Evolutionary conservation across 371 early-diverging fungal genomes (phyloP).

Genomic region (Mortierella sp.): DNA sequence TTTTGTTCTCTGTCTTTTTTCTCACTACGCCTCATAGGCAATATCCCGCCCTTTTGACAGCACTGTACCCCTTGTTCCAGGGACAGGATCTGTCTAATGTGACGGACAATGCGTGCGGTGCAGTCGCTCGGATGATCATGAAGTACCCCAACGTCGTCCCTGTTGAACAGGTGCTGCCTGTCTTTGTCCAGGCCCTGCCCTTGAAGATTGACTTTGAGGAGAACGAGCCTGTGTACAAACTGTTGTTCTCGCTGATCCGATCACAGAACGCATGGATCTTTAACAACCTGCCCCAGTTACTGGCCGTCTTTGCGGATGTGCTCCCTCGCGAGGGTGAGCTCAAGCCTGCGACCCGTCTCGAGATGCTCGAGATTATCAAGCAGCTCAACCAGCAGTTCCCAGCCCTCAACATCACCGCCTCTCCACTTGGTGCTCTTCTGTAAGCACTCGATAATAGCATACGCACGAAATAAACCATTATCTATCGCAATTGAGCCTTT

Average conservation of each 20-base stretch:
- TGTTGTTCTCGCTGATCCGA: conserved; percentile 72
- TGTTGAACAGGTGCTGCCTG: conserved; percentile 75
- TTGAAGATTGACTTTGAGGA: conserved; percentile 85
- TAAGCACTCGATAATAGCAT: neutral
- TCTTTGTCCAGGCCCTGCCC: conserved; percentile 75
- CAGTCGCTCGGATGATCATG: conserved; percentile 83
- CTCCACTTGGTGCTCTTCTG: conserved; percentile 18
- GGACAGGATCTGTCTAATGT: conserved; percentile 71
- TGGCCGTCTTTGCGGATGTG: conserved; percentile 19
- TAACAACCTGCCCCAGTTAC: conserved; percentile 15
- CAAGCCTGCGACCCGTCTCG: conserved; percentile 61
- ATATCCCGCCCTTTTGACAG: conserved; percentile 76
- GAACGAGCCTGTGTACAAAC: conserved; percentile 81
- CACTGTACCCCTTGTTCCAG: conserved; percentile 79
- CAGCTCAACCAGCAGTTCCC: conserved; percentile 32
- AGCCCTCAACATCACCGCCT: conserved; percentile 17
- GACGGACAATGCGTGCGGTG: conserved; percentile 91
- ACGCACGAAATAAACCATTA: neutral
- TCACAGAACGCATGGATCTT: conserved; percentile 65
- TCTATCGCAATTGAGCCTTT: neutral
- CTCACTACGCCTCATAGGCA: conserved; percentile 58
- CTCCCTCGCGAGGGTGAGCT: conserved; percentile 56
- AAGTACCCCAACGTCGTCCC: conserved; percentile 78
- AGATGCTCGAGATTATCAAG: conserved; percentile 67
- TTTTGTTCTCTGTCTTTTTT: too few relatives aligned